Evolutionary conservation across 306 rosid genomes (phyloP), one percentile per base, ranked within the genome.

Genomic region (Pyrus pyrifolia): DNA sequence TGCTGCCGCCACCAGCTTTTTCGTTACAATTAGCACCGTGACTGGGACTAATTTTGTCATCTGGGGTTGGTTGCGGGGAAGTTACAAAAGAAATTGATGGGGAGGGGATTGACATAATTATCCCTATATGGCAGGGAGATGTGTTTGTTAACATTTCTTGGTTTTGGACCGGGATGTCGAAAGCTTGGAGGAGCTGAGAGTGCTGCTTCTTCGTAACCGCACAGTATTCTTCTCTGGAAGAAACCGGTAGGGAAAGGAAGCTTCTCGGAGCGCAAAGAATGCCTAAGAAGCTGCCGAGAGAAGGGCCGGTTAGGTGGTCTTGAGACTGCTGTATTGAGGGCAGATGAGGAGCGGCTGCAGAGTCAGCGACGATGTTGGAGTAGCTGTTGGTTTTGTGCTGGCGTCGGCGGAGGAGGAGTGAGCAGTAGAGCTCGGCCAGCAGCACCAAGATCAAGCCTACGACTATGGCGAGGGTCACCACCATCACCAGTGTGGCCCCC

Each of bases 391-490:
- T 72, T 79, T 86, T 89, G 70, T 63, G 88, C 73, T 81, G 86
- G 78, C 96, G 97, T 53, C 97, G 89, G 51, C 89, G 89, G 85
- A 88, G 89, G 59, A 95, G 81, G 76, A 95, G 96, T 73, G 99
- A 92, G 45, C 99, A 95, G 82, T 92, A 95, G 86, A 95, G 97
- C 83, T 95, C 96, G 12, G 91, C 96, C 1, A 95, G 87, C 38
- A 95, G 89, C 9, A 92, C 96, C 1, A 95, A 63, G 55, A 95
- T 91, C 53, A 95, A 93, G 49, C 88, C 96, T 8, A 95, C 81
- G 23, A 95, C 96, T 64, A 92, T 67, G 68, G 93, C 97, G 70
- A 95, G 97, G 85, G 77, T 85, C 27, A 89, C 89, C 74, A 92
- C 91, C 96, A 91, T 89, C 29, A 87, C 91, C 69, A 95, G 86